A percentile compares a stretch with the other conserved stretches of the same genome.
Evolutionary conservation across 768 basidiomycete species (phyloP).

Genomic region (Trametes gibbosa): DNA sequence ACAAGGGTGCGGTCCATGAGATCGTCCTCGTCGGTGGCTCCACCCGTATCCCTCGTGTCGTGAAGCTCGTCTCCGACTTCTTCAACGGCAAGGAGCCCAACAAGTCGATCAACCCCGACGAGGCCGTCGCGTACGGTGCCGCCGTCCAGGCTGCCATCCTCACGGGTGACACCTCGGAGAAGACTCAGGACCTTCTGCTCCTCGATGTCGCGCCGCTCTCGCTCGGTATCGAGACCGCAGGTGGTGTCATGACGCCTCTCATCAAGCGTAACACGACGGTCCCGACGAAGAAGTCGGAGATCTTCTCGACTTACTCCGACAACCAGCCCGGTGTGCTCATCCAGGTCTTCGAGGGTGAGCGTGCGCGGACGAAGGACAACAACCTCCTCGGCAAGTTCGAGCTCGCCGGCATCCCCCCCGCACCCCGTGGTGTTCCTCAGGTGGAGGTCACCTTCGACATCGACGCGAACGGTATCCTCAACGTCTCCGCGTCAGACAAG

Average conservation of each 20-base stretch:
- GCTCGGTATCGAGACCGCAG: slow-evolving; percentile 96
- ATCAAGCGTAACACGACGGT: slow-evolving; percentile 99
- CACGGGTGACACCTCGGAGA: slow-evolving; percentile 96
- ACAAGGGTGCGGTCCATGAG: slow-evolving; percentile 94
- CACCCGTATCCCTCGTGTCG: slow-evolving; percentile 96
- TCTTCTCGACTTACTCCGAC: slow-evolving; percentile 97
- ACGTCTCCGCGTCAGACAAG: slow-evolving; percentile 94
- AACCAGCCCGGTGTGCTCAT: slow-evolving; percentile 99
- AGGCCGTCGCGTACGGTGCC: slow-evolving; percentile 98
- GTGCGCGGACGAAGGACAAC: slow-evolving; percentile 98
- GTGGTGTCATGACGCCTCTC: slow-evolving; percentile 98
- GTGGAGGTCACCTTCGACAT: slow-evolving; percentile 98
- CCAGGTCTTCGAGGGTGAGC: slow-evolving; percentile 97
- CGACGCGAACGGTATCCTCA: slow-evolving; percentile 94
- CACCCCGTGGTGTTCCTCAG: slow-evolving; percentile 97
- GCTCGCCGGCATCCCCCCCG: slow-evolving; percentile 93
- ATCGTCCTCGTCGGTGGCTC: slow-evolving; percentile 98
- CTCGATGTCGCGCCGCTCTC: slow-evolving; percentile 92
- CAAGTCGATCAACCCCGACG: slow-evolving; percentile 99
- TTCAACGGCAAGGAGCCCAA: slow-evolving; percentile 99
- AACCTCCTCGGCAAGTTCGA: slow-evolving; percentile 98
- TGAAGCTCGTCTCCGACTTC: slow-evolving; percentile 97
- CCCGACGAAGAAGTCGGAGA: slow-evolving; percentile 98
- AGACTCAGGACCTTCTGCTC: slow-evolving; percentile 93
- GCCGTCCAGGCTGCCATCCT: slow-evolving; percentile 98